phyloP scores from a whole-genome alignment of 2,329 filamentous ascomycete genomes.

The Blastomyces gilchristii region DNA sequence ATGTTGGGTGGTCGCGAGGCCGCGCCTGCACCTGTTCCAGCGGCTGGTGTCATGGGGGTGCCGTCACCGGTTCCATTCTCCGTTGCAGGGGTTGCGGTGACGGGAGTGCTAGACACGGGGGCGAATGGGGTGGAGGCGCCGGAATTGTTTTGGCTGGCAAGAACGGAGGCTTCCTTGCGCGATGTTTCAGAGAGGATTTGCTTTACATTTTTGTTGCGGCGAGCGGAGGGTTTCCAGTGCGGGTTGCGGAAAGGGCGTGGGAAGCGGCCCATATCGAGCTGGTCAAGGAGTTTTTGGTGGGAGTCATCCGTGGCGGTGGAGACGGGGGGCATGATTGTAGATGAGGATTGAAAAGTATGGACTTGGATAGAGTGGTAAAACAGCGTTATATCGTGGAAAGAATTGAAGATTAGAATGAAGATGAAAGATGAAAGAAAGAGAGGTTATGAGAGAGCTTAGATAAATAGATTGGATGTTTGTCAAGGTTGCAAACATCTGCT shows the following conservation, averaged over 20 bases:
- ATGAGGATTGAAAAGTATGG: background rate
- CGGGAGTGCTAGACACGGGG: conserved; percentile 31
- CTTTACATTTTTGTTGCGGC: conserved; percentile 98
- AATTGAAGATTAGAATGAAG: background rate
- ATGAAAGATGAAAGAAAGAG: background rate
- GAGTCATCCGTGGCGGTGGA: conserved; percentile 66
- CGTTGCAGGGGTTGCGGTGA: conserved; percentile 20
- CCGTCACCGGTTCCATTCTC: conserved; percentile 14
- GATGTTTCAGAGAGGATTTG: conserved; percentile 84
- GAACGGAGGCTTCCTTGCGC: conserved; percentile 77
- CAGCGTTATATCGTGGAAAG: no score
- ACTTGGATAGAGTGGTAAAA: background rate
- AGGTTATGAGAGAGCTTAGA: background rate
- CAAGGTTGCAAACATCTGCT: conserved; percentile 2
- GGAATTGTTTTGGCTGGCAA: conserved; percentile 73
- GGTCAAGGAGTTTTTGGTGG: conserved; percentile 76
- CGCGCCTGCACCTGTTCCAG: conserved; percentile 39
- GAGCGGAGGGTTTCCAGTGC: conserved; percentile 82
- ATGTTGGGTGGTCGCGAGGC: conserved; percentile 55
- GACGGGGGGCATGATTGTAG: conserved; percentile 45
- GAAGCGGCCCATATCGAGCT: conserved; percentile 79
- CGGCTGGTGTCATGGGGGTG: conserved; percentile 37
- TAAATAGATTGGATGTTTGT: background rate
- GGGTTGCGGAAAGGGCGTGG: conserved; percentile 85
- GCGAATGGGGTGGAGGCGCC: conserved; percentile 60